A percentile compares a stretch with the other conserved stretches of the same genome.
Evolutionary conservation across 1,284 basidiomycete species (phyloP).

Genomic region (Inonotus hispidus): DNA sequence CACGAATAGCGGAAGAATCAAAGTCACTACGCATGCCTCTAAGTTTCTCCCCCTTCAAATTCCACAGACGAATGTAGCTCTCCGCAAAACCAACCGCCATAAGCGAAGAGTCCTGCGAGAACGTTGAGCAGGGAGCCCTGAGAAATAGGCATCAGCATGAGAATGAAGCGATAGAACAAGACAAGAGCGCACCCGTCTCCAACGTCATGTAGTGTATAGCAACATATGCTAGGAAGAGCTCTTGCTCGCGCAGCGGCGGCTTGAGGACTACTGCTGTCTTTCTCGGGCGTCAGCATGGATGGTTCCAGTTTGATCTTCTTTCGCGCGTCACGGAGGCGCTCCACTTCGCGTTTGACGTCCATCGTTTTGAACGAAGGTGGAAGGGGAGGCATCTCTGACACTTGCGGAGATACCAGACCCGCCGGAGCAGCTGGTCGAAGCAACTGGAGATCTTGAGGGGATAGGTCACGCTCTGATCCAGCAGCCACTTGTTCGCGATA

Average conservation of each 20-base stretch:
- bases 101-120: slow-evolving; percentile 89
- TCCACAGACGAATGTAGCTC: slow-evolving; percentile 95
- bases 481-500: slow-evolving; percentile 63
- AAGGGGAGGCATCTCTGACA: slow-evolving; percentile 72
- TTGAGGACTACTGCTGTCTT: slow-evolving; percentile 53
- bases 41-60: slow-evolving; percentile 87
- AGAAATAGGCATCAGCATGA: slow-evolving; percentile 17
- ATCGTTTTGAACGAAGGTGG: slow-evolving; percentile 79
- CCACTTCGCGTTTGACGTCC: slow-evolving; percentile 91
- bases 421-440: slow-evolving; percentile 41
- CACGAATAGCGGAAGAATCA: slow-evolving; percentile 58
- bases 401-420: slow-evolving; percentile 59
- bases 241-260: slow-evolving; percentile 49
- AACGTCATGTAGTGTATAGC: slow-evolving; percentile 89
- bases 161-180: neutral
- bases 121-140: slow-evolving; percentile 83
- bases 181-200: slow-evolving; percentile 70
- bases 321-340: slow-evolving; percentile 82
- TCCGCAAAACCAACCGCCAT: slow-evolving; percentile 97
- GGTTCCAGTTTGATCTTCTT: slow-evolving; percentile 88
- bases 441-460: slow-evolving; percentile 55
- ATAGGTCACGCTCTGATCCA: slow-evolving; percentile 55
- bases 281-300: slow-evolving; percentile 46
- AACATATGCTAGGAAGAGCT: slow-evolving; percentile 84
- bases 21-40: slow-evolving; percentile 76